These are phyloP conservation scores for Pholiota adiposa DNA, from an alignment of 1,284 basidiomycete species.

Conservation along the genomic window DNA sequence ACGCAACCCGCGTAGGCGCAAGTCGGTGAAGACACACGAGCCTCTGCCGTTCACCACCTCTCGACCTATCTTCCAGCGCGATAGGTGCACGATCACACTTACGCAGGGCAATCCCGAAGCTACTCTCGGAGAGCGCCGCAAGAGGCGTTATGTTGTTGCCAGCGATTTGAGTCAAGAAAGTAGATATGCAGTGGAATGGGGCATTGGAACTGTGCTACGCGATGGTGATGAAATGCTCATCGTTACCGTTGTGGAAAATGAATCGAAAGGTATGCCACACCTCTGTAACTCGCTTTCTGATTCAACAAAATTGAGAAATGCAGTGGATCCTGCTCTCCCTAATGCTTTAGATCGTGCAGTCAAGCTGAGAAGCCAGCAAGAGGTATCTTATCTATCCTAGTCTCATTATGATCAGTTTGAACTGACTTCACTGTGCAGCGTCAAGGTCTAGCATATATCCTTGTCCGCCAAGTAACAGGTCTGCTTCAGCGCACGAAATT, in stretches of 20 bases:
- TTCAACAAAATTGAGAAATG: constrained; percentile 7
- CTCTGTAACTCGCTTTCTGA: constrained; percentile 9
- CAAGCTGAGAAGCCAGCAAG: constrained; percentile 87
- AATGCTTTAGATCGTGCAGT: constrained; percentile 72
- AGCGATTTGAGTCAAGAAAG: constrained; percentile 95
- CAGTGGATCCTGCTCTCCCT: constrained; percentile 81
- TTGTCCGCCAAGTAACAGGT: constrained; percentile 86
- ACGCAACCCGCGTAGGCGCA: constrained; percentile 60
- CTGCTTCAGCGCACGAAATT: constrained; percentile 90
- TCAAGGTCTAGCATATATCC: constrained; percentile 86
- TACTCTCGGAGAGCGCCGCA: constrained; percentile 60
- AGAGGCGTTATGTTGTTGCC: constrained; percentile 84
- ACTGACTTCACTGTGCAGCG: constrained; percentile 51
- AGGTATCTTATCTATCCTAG: constrained; percentile 54
- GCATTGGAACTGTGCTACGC: constrained; percentile 92
- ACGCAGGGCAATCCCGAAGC: constrained; percentile 81
- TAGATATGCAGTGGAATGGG: constrained; percentile 93
- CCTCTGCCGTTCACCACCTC: constrained; percentile 67
- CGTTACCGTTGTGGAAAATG: constrained; percentile 93
- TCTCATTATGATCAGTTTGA: neutral
- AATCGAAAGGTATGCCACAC: constrained; percentile 74
- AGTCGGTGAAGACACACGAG: constrained; percentile 62
- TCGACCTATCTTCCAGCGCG: constrained; percentile 86
- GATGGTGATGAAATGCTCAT: constrained; percentile 95
- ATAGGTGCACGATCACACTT: constrained; percentile 90